phyloP scores from a whole-genome alignment of 2,329 filamentous ascomycete genomes.

The Hypocrella siamensis region DNA sequence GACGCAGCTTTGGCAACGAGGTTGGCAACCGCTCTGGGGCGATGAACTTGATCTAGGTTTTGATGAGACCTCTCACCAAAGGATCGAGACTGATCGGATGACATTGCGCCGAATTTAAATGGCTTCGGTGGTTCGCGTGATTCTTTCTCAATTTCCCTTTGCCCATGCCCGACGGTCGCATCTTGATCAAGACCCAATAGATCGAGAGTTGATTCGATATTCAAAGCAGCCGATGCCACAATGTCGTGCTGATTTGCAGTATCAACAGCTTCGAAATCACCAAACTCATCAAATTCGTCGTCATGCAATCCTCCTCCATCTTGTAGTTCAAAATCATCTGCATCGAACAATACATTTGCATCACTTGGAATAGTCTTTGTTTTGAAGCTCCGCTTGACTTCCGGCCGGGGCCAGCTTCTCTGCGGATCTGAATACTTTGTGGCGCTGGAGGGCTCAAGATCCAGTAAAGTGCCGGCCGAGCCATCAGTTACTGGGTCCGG shows the following conservation, averaged over 20 bases:
- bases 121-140: slow-evolving; percentile 4
- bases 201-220: slow-evolving; percentile 14
- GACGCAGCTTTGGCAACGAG: too few species aligned
- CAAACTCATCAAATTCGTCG: slow-evolving; percentile 38
- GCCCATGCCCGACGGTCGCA: too few species aligned
- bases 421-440: too few species aligned
- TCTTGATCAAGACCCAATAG: slow-evolving; percentile 20
- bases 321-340: slow-evolving; percentile 33
- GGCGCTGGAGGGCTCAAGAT: too few species aligned
- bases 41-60: too few species aligned
- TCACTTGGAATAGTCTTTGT: slow-evolving; percentile 15
- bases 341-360: slow-evolving; percentile 51
- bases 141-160: neutral
- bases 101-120: slow-evolving; percentile 13
- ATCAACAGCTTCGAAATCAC: slow-evolving; percentile 39
- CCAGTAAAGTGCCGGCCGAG: too few species aligned
- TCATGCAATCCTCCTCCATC: slow-evolving; percentile 20
- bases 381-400: slow-evolving; percentile 8
- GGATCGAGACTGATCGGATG: slow-evolving; percentile 25
- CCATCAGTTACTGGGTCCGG: too few species aligned
- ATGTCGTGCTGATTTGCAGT: slow-evolving; percentile 1
- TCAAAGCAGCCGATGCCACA: neutral
- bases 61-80: too few species aligned
- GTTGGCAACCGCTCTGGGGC: too few species aligned
- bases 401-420: too few species aligned